Conservation (phyloP, 371 early-diverging fungal genomes). For the Massospora cicadina region DNA sequence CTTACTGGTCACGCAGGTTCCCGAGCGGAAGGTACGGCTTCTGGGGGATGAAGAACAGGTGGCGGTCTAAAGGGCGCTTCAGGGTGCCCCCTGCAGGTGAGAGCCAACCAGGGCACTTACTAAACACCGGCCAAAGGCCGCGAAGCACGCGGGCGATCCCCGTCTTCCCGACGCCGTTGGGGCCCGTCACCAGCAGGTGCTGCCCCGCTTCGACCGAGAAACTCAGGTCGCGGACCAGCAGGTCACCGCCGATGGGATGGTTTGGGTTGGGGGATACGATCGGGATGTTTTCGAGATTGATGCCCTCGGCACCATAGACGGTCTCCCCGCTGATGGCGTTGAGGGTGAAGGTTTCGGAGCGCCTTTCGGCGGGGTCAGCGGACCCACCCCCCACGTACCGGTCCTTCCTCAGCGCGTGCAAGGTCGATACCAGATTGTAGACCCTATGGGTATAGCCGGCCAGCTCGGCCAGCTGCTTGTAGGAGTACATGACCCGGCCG, state of each 20-base stretch:
- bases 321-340: constrained; percentile 31
- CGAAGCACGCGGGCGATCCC: constrained; percentile 62
- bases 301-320: constrained; percentile 24
- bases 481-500: constrained; percentile 79
- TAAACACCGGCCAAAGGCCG: constrained; percentile 75
- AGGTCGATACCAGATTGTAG: constrained; percentile 46
- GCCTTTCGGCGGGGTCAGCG: neutral
- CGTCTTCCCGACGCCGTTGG: constrained; percentile 70
- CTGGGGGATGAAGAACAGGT: constrained; percentile 78
- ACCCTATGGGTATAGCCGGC: constrained; percentile 76
- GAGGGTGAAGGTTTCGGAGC: constrained; percentile 22
- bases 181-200: constrained; percentile 52
- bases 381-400: neutral
- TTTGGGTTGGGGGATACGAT: constrained; percentile 47
- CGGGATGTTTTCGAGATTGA: constrained; percentile 41
- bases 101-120: constrained; percentile 16
- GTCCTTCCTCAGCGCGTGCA: constrained; percentile 30
- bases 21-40: constrained; percentile 76
- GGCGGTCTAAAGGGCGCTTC: constrained; percentile 35
- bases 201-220: constrained; percentile 43
- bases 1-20: constrained; percentile 61
- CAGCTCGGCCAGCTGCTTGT: constrained; percentile 68
- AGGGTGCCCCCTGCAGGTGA: constrained; percentile 31
- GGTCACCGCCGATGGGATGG: constrained; percentile 36
- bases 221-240: constrained; percentile 34